A percentile compares a stretch with the other conserved stretches of the same genome.
These are phyloP conservation scores for Zopfia rhizophila DNA, from an alignment of 2,329 filamentous ascomycete genomes.

Conservation along the genomic window DNA sequence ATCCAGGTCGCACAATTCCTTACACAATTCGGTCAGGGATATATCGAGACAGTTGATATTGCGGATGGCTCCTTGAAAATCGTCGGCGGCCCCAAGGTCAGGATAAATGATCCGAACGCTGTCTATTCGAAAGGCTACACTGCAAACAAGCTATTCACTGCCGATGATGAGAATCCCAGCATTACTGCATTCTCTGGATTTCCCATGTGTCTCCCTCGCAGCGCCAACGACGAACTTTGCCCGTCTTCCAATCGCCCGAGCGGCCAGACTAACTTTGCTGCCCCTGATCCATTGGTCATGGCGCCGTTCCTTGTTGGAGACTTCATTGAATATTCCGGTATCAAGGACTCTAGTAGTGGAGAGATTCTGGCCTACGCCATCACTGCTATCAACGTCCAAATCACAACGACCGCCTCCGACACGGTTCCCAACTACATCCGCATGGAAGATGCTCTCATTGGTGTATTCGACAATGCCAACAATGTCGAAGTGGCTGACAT, in stretches of 20 bases:
- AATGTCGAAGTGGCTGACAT: slow-evolving; percentile 51
- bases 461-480: slow-evolving; percentile 47
- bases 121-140: slow-evolving; percentile 55
- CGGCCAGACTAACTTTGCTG: slow-evolving; percentile 41
- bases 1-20: slow-evolving; percentile 51
- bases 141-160: slow-evolving; percentile 52
- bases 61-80: slow-evolving; percentile 50
- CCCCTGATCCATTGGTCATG: slow-evolving; percentile 52
- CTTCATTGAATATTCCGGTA: slow-evolving; percentile 54
- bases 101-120: slow-evolving; percentile 59
- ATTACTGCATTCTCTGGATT: slow-evolving; percentile 62
- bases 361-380: slow-evolving; percentile 53
- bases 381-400: slow-evolving; percentile 53
- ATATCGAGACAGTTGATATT: slow-evolving; percentile 46
- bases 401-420: slow-evolving; percentile 43
- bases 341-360: slow-evolving; percentile 34
- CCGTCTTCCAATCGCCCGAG: slow-evolving; percentile 48
- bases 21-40: slow-evolving; percentile 49
- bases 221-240: slow-evolving; percentile 48
- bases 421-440: slow-evolving; percentile 53
- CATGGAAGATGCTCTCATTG: slow-evolving; percentile 56
- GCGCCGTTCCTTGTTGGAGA: slow-evolving; percentile 55
- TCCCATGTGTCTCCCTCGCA: slow-evolving; percentile 63
- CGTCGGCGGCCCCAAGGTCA: slow-evolving; percentile 48
- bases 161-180: slow-evolving; percentile 61